Percentiles rank a stretch among this genome's conserved stretches.
Conservation (phyloP, 371 early-diverging fungal species). For the Actinomortierella wolfii region DNA sequence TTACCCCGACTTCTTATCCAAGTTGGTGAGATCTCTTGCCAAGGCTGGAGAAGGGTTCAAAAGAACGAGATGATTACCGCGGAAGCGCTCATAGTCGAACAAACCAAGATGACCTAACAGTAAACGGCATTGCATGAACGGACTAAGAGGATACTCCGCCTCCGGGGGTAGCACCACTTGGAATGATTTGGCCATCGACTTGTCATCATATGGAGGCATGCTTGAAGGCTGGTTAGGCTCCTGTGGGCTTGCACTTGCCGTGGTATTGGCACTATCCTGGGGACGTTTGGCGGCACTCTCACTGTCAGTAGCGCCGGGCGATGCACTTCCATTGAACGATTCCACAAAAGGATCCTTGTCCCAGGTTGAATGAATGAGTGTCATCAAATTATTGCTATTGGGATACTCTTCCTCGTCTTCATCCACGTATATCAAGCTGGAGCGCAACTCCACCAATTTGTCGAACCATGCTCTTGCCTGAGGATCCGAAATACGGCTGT, state of each 20-base stretch:
- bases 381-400: slow-evolving; percentile 52
- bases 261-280: too few relatives aligned
- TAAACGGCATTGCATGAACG: slow-evolving; percentile 69
- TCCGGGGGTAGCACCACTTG: slow-evolving; percentile 57
- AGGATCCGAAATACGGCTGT: slow-evolving; percentile 44
- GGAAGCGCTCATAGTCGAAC: slow-evolving; percentile 72
- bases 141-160: slow-evolving; percentile 56
- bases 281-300: too few relatives aligned
- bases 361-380: slow-evolving; percentile 29
- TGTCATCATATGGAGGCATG: slow-evolving; percentile 37
- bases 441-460: slow-evolving; percentile 41
- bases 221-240: slow-evolving; percentile 7
- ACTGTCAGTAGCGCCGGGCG: neutral
- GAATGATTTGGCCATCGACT: slow-evolving; percentile 62
- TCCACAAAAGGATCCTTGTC: neutral
- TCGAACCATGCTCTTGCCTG: slow-evolving; percentile 51
- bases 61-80: slow-evolving; percentile 71
- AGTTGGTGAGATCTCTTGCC: slow-evolving; percentile 73
- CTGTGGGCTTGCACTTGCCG: slow-evolving; percentile 1
- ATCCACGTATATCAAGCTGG: slow-evolving; percentile 27
- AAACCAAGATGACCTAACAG: slow-evolving; percentile 78
- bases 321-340: slow-evolving; percentile 3
- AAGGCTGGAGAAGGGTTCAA: slow-evolving; percentile 70
- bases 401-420: slow-evolving; percentile 51
- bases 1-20: slow-evolving; percentile 81